Evolutionary conservation across 192 early-diverging fungal species (phyloP), one percentile per base, ranked within the genome.

Genomic region (Coemansia sp.): DNA sequence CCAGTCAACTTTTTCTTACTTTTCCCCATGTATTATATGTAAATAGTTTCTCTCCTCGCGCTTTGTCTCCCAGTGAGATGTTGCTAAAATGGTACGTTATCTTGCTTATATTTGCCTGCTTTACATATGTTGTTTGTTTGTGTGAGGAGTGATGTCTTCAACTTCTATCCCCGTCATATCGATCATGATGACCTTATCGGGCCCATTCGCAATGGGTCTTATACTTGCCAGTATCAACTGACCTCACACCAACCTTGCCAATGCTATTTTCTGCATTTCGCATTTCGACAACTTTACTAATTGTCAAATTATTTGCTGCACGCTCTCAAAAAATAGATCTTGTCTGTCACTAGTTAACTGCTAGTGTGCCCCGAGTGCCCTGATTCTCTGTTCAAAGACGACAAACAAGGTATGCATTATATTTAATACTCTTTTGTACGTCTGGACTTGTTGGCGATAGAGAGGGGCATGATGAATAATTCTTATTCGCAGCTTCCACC

Each of bases 211-310:
- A 78, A 67, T 78, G 80, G 80, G 75, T 70, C 41, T 82, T 38
- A 83, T 83, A 83, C 80, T 83, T 74, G 80, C 80, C 80, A 83
- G 80, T 83, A 83, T 83, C 62, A 39, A 49, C 71, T 72, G 71
- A 72, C 71, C 64, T 34, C 71, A 52, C 69, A 69, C 68, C 20
- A 49, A 38, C 47, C 40, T 57, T 24, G 53, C 53, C 57, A 46
- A 18, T 41, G 27, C 20, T 53, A 2, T 10, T 66, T 31, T 53
- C 6, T 34, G 18, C 29, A 18, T 18, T 36, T 31, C 18, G 29
- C 16, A 60, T n/a, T 36, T 18, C 29, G 15, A 18, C 55, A 15
- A 58, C 57, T 16, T 33, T n/a, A 18, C 57, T 60, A 60, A 60
- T 33, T 50, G 49, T 8, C 53, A 31, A 18, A 34, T 33, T 4